These are phyloP conservation scores for Dionaea muscipula DNA, from an alignment of 179 eudicot genomes.

Conservation along the genomic window DNA sequence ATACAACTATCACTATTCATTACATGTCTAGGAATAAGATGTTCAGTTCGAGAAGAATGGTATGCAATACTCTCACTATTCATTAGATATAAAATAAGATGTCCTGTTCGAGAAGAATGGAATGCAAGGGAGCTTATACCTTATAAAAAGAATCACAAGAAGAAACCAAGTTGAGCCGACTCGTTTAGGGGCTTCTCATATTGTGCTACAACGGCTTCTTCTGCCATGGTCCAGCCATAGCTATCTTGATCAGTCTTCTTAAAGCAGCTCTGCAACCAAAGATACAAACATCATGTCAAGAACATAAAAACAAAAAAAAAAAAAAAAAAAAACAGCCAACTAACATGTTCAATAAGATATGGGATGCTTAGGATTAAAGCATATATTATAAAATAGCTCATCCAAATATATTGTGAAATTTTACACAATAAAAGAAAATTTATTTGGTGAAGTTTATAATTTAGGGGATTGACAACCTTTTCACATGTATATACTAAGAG, in stretches of 20 bases:
- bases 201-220: conserved; percentile 51
- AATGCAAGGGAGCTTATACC: conserved; percentile 78
- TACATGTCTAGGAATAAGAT: conserved; percentile 82
- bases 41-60: conserved; percentile 64
- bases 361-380: too few relatives aligned
- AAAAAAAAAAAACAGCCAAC: too few relatives aligned
- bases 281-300: not conserved
- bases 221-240: conserved; percentile 52
- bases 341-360: too few relatives aligned
- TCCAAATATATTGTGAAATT: too few relatives aligned
- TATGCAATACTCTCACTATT: too few relatives aligned
- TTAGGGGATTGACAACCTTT: conserved; percentile 24
- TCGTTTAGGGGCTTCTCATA: conserved; percentile 21
- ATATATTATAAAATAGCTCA: too few relatives aligned
- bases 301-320: too few relatives aligned
- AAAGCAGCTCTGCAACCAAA: conserved; percentile 40
- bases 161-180: conserved; percentile 13
- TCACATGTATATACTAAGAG: conserved; percentile 71
- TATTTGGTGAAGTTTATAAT: not conserved
- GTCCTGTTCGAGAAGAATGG: conserved; percentile 64
- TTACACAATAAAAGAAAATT: not conserved
- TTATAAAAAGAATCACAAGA: conserved; percentile 17
- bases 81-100: too few relatives aligned
- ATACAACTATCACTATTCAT: too few relatives aligned
- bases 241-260: conserved; percentile 9